Conservation (phyloP, 257 asterid species). For the Lycium barbarum region DNA sequence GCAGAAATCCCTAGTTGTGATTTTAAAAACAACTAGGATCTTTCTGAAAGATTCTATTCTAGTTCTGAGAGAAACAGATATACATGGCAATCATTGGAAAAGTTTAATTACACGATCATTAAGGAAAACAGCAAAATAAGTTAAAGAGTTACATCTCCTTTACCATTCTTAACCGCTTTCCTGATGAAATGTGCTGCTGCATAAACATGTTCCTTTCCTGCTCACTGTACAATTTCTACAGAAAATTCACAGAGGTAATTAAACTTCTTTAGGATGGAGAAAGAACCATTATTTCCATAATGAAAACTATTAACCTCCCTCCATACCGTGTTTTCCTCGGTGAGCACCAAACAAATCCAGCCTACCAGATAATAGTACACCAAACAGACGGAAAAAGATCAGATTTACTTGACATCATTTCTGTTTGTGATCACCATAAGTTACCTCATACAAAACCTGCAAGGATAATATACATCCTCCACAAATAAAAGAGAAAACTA, state of each 20-base stretch:
- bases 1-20: not conserved
- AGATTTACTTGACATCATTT: not conserved
- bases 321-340: not conserved
- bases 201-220: not conserved
- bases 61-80: conserved; percentile 14
- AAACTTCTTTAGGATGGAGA: conserved; percentile 12
- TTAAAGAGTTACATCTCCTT: not conserved
- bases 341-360: conserved; percentile 7
- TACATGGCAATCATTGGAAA: not conserved
- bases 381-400: conserved; percentile 12
- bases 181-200: conserved; percentile 3
- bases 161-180: not conserved
- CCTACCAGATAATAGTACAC: not conserved
- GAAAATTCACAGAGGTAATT: not conserved
- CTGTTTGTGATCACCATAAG: not conserved
- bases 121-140: not conserved
- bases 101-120: not conserved
- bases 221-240: not conserved
- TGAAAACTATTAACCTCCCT: not conserved
- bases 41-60: not conserved
- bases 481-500: conserved; percentile 14
- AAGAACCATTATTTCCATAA: not conserved
- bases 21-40: not conserved
- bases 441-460: conserved; percentile 23
- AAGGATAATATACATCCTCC: conserved; percentile 1